Evolutionary conservation across 1,284 basidiomycete genomes (phyloP).

Genomic region (Athelia psychrophila): DNA sequence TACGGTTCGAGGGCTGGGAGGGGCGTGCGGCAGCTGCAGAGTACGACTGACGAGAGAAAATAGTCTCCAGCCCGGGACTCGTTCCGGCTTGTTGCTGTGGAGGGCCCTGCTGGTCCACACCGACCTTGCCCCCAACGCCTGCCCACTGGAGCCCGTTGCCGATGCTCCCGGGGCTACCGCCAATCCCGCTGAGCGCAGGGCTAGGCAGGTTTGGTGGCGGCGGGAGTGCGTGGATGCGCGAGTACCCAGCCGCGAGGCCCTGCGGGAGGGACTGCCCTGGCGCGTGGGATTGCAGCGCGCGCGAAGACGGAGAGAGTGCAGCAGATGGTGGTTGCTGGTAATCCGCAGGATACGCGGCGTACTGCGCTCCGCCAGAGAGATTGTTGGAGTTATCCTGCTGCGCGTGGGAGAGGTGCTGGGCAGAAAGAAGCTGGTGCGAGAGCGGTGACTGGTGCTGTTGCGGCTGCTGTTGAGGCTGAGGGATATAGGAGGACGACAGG

Average conservation of each 20-base stretch:
- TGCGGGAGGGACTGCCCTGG: conserved; percentile 87
- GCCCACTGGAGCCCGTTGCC: conserved; percentile 22
- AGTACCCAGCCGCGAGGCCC: conserved; percentile 83
- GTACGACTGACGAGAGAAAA: conserved; percentile 48
- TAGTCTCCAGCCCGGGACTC: conserved; percentile 36
- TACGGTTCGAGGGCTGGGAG: conserved; percentile 21
- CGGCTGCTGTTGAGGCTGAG: no score
- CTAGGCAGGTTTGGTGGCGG: conserved; percentile 42
- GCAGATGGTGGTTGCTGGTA: conserved; percentile 8
- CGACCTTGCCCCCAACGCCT: conserved; percentile 7
- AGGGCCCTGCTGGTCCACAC: conserved; percentile 22
- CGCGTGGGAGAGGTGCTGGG: not conserved
- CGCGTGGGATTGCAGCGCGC: conserved; percentile 74
- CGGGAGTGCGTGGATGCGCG: conserved; percentile 75
- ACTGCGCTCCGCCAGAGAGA: no score
- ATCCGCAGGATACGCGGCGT: no score
- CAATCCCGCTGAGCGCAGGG: conserved; percentile 31
- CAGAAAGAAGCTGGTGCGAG: not conserved
- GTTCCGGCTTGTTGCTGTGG: conserved; percentile 6
- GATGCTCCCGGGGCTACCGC: conserved; percentile 18
- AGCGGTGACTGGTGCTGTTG: not conserved
- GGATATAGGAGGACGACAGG: no score
- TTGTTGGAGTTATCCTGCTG: not conserved
- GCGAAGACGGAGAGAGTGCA: conserved; percentile 60
- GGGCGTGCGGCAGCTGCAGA: conserved; percentile 35